These are phyloP conservation scores for Bassia scoparia DNA, from an alignment of 148 eudicot species.

Conservation along the genomic window DNA sequence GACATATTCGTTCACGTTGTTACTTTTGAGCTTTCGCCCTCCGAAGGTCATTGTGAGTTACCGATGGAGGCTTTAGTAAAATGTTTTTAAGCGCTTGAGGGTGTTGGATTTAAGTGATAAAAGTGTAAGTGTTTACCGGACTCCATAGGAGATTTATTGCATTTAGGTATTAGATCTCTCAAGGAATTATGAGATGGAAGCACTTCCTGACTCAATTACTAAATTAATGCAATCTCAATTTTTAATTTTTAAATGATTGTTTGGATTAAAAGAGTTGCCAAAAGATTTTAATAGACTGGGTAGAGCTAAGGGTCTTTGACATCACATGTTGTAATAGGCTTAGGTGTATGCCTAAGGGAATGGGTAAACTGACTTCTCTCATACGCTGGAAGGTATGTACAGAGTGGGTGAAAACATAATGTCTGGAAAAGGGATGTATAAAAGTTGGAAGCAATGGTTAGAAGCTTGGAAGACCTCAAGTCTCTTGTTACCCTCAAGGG, in stretches of 20 bases:
- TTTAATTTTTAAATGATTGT: neutral
- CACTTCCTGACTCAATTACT: conserved; percentile 7
- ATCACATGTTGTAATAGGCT: neutral
- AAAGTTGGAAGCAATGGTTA: neutral
- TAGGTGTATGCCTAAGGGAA: conserved; percentile 18
- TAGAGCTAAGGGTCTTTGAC: conserved; percentile 2
- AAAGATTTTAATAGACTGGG: neutral
- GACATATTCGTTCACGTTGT: neutral
- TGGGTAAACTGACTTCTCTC: conserved; percentile 16
- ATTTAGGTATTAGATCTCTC: conserved; percentile 11
- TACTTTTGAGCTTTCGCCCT: neutral
- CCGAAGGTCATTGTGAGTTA: no score
- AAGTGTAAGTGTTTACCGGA: neutral
- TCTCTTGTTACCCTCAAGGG: conserved; percentile 14
- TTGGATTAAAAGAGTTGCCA: neutral
- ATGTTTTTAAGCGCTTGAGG: neutral
- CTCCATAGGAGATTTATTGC: conserved; percentile 1
- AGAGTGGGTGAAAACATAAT: no score
- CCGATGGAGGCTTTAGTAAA: neutral
- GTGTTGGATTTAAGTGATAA: neutral
- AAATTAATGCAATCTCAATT: conserved; percentile 16
- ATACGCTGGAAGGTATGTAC: neutral
- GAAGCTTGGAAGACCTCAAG: neutral
- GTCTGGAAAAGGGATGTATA: neutral
- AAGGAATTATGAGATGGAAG: neutral